Conservation (phyloP, 192 early-diverging fungal genomes). For the Gonapodya prolifera region DNA sequence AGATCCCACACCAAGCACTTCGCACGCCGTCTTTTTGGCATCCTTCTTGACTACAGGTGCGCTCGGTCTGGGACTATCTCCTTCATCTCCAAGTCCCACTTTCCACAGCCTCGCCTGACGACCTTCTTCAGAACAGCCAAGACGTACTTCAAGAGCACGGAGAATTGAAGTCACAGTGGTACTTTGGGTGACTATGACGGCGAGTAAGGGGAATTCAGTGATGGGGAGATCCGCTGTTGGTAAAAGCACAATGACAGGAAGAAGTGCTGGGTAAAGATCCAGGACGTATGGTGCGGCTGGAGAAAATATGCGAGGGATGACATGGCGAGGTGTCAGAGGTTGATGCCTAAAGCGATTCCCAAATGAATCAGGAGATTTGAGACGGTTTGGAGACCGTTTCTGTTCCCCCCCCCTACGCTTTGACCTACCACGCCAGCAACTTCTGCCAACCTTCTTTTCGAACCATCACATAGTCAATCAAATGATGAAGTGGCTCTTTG, state of each 20-base stretch:
- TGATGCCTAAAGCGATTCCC: neutral
- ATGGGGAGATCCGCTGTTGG: neutral
- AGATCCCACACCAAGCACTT: neutral
- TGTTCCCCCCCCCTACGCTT: too few species aligned
- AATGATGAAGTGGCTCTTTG: neutral
- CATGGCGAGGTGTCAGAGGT: neutral
- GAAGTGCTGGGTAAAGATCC: neutral
- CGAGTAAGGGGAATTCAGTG: neutral
- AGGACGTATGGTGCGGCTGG: neutral
- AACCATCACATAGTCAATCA: neutral
- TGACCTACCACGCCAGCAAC: neutral
- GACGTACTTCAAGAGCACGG: neutral
- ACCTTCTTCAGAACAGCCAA: neutral
- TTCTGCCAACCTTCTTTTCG: neutral
- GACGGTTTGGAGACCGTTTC: too few species aligned
- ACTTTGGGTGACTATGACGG: neutral
- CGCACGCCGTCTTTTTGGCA: neutral
- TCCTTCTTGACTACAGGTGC: neutral
- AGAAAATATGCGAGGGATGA: neutral
- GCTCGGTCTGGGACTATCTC: neutral
- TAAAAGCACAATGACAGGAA: neutral
- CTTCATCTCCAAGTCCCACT: neutral
- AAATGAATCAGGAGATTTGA: too few species aligned
- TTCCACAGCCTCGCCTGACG: neutral
- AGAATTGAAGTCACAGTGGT: neutral